Base-by-base conservation (phyloP, 345 rosid genomes). In the Moricandia moricandioides region DNA sequence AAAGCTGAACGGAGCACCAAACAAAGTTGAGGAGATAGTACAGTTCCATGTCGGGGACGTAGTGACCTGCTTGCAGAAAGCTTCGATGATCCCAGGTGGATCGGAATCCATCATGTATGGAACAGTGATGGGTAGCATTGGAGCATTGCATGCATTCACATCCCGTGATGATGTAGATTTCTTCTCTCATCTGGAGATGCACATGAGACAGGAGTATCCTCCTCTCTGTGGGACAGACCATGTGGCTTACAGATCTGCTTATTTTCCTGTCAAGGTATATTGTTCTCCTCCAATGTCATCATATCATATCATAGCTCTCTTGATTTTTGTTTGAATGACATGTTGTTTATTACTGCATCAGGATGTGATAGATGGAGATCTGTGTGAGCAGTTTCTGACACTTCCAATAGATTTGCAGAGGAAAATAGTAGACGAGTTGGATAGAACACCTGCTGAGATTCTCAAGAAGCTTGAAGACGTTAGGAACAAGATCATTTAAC, bases 351-450 rank as follows among this genome's bases (percentile, higher is more conserved):
- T 14, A 26, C 13, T 35, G 79, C 61, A 62, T 72, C 86, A 94
- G 98, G 98, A 95, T 43, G 97, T 95, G 82, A 95, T 95, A 4
- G 97, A 95, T 73, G 99, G 99, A 5, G 99, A 95, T 80, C 84
- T 95, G 39, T 95, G 98, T 58, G 97, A 95, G 91, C 98, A 95
- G 85, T 92, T 86, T 80, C 99, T 98, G 0, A 90, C 94, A 0
- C 81, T 95, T 51, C 90, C 98, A 9, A 77, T 90, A 82, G 98
- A 95, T 52, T 12, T 88, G 82, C 99, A 95, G 75, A 83, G 92
- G 78, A 95, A 89, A 81, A 95, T 92, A 74, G 98, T 96, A 0
- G 99, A 92, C 56, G 98, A 95, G 72, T 68, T 92, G 87, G 99
- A 95, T 70, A 88, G 97, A 73, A 92, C 94, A 40, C 98, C 99